Conservation (phyloP, 2,329 filamentous ascomycete genomes). For the Trichoderma simmonsii region DNA sequence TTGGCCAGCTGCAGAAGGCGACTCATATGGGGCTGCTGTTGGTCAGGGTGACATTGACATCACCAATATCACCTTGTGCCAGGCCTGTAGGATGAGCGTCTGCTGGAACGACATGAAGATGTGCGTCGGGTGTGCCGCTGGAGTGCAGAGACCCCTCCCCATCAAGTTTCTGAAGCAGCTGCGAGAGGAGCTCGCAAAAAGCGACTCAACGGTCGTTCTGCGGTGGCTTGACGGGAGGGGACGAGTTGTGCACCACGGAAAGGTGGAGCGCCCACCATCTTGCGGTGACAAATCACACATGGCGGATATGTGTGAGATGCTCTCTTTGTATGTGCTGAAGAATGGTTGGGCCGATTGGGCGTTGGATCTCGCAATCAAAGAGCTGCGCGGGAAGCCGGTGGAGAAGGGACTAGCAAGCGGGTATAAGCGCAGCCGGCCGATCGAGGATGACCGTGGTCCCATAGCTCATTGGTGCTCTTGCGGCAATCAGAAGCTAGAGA, state of each 20-base stretch:
- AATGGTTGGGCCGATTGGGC: constrained; percentile 11
- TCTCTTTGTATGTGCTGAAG: constrained; percentile 1
- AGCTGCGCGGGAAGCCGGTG: neutral
- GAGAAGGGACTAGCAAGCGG: neutral
- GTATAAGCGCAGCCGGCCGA: constrained; percentile 7
- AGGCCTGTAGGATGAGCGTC: constrained; percentile 4
- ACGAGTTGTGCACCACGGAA: neutral
- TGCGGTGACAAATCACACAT: neutral
- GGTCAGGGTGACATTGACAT: neutral
- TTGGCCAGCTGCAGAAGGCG: neutral
- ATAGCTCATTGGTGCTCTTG: constrained; percentile 12
- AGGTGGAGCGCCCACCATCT: neutral
- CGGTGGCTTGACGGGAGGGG: constrained; percentile 7
- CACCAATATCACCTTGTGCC: neutral
- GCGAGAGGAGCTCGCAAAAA: neutral
- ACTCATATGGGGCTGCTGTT: neutral
- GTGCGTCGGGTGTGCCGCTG: neutral
- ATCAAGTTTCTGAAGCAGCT: constrained; percentile 2
- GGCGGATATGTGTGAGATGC: neutral
- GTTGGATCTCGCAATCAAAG: neutral
- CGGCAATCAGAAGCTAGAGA: constrained; percentile 14
- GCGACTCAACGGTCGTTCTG: neutral
- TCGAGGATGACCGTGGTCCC: constrained; percentile 6
- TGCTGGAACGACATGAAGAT: neutral
- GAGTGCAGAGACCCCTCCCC: neutral